phyloP scores from a whole-genome alignment of 2,329 filamentous ascomycete species.

The Rhinocladiella mackenziei region DNA sequence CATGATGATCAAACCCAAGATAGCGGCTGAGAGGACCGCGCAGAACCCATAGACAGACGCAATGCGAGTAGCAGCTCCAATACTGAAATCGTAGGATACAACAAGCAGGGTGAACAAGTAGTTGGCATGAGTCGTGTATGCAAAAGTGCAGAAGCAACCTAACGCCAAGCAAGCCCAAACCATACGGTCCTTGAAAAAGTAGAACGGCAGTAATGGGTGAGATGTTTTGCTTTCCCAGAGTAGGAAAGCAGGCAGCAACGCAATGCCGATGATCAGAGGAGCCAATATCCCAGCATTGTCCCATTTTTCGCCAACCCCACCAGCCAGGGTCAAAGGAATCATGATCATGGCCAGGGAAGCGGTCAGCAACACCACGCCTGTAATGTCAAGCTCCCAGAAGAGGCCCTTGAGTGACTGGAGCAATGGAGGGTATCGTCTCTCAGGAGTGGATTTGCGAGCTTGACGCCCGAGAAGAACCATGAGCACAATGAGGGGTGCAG shows the following conservation, averaged over 20 bases:
- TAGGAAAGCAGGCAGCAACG: conserved; percentile 48
- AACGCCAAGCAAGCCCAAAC: conserved; percentile 61
- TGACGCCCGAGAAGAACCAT: conserved; percentile 49
- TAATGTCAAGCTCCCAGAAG: conserved; percentile 53
- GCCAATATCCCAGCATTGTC: conserved; percentile 47
- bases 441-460: conserved; percentile 42
- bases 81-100: conserved; percentile 57
- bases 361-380: conserved; percentile 51
- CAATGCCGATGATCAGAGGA: conserved; percentile 49
- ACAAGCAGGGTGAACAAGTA: conserved; percentile 60
- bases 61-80: conserved; percentile 55
- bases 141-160: conserved; percentile 51
- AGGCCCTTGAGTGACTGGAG: conserved; percentile 37
- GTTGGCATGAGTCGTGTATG: conserved; percentile 61
- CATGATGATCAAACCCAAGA: conserved; percentile 55
- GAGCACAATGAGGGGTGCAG: background rate
- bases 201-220: conserved; percentile 56
- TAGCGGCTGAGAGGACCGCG: conserved; percentile 54
- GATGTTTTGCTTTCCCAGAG: conserved; percentile 51
- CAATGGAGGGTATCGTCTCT: conserved; percentile 35
- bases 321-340: conserved; percentile 56
- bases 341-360: conserved; percentile 50
- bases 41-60: conserved; percentile 54
- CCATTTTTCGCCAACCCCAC: conserved; percentile 48
- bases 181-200: conserved; percentile 57